Percentiles rank a stretch among this genome's conserved stretches.
phyloP scores from a whole-genome alignment of 2,329 filamentous ascomycete species.

The Penicillium sp. region DNA sequence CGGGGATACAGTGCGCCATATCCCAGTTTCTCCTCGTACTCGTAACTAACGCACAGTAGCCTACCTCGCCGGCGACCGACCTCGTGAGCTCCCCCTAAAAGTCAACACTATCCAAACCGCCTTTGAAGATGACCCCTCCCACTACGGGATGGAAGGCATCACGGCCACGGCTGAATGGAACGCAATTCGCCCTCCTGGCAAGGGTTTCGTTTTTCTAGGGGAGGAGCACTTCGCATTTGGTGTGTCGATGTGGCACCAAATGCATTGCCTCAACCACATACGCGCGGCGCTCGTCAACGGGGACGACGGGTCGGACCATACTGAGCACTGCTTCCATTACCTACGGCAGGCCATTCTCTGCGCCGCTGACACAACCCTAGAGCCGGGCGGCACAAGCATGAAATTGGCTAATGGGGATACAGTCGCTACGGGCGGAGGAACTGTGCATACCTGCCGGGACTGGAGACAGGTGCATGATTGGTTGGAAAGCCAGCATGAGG shows the following conservation, averaged over 20 bases:
- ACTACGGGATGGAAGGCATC: background rate
- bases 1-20: background rate
- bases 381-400: background rate
- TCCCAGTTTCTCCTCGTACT: background rate
- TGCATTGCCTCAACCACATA: background rate
- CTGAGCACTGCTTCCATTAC: background rate
- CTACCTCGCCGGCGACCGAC: background rate
- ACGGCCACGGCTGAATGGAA: background rate
- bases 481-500: background rate
- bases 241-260: constrained; percentile 3
- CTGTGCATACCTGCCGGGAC: constrained; percentile 1
- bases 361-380: background rate
- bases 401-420: background rate
- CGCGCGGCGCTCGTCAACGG: background rate
- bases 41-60: background rate
- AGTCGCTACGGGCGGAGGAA: background rate
- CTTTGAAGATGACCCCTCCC: background rate
- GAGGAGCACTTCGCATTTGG: background rate
- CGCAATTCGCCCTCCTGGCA: background rate
- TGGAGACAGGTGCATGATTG: background rate
- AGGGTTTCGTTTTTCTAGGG: background rate
- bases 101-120: background rate
- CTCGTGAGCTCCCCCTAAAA: background rate
- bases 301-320: constrained; percentile 1
- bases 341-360: background rate